Evolutionary conservation across 73 alveolate genomes (phyloP).

Genomic region (Tetrahymena malaccensis): DNA sequence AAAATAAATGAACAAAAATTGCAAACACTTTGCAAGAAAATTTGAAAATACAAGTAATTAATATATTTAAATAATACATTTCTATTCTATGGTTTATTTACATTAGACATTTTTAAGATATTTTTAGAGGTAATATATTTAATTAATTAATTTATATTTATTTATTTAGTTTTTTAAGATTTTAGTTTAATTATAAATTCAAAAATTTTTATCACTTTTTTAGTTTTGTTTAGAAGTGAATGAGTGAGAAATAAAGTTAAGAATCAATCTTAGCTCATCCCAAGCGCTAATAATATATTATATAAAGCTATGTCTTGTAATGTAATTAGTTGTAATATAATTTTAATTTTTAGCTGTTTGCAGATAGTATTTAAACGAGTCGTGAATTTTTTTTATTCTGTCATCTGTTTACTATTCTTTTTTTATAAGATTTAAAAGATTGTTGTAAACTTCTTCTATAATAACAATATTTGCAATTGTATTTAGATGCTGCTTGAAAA

Average conservation of each 20-base stretch:
- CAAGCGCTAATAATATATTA: neutral
- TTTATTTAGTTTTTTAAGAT: too few relatives aligned
- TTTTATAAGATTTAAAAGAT: neutral
- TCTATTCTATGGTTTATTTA: too few relatives aligned
- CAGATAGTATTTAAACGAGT: neutral
- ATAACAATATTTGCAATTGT: neutral
- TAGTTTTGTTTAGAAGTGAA: neutral
- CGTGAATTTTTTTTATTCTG: neutral
- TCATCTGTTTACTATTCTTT: neutral
- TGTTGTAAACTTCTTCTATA: neutral
- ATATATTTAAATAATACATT: too few relatives aligned
- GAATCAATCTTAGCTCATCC: neutral
- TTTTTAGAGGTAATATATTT: too few relatives aligned
- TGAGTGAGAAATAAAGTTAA: neutral
- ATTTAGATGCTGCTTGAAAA: neutral
- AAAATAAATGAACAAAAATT: too few relatives aligned
- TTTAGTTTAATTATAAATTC: neutral
- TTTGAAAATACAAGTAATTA: too few relatives aligned
- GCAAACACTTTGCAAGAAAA: too few relatives aligned
- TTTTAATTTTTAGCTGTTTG: neutral
- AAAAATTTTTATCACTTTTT: neutral
- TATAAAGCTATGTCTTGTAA: neutral
- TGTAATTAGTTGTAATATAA: neutral
- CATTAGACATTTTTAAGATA: too few relatives aligned
- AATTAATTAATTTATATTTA: too few relatives aligned